phyloP scores from a whole-genome alignment of 1,139 yeast species.

The Yamadazyma sp. region DNA sequence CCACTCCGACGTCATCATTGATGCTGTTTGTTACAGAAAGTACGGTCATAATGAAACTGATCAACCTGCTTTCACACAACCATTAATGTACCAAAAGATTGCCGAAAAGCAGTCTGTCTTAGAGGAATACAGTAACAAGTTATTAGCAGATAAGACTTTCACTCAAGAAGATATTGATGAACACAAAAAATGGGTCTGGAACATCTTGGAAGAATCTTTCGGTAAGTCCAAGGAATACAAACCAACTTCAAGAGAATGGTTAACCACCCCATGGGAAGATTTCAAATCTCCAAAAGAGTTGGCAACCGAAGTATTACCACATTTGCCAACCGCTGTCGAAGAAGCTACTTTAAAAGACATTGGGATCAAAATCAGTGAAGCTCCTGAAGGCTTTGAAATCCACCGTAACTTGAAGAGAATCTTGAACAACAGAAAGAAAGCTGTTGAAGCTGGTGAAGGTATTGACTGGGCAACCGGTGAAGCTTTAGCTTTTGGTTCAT shows the following conservation, averaged over 20 bases:
- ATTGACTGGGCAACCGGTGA: slow-evolving; percentile 99
- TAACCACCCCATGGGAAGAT: slow-evolving; percentile 98
- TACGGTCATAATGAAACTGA: slow-evolving; percentile 99
- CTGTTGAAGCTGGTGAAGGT: slow-evolving; percentile 86
- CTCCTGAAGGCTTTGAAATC: slow-evolving; percentile 86
- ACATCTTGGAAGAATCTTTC: slow-evolving; percentile 85
- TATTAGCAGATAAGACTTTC: slow-evolving; percentile 84
- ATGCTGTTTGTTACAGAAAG: slow-evolving; percentile 97
- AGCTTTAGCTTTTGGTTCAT: slow-evolving; percentile 94
- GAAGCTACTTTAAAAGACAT: slow-evolving; percentile 70
- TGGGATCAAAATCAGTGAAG: slow-evolving; percentile 75
- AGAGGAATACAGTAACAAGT: slow-evolving; percentile 79
- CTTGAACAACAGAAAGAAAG: slow-evolving; percentile 80
- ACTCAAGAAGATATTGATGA: slow-evolving; percentile 88
- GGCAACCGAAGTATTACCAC: slow-evolving; percentile 94
- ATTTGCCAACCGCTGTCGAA: slow-evolving; percentile 90
- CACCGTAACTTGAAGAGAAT: slow-evolving; percentile 98
- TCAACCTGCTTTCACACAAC: slow-evolving; percentile 98
- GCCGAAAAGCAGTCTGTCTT: slow-evolving; percentile 86
- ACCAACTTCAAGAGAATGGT: slow-evolving; percentile 96
- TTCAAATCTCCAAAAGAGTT: slow-evolving; percentile 97
- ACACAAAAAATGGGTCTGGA: slow-evolving; percentile 99
- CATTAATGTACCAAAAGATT: slow-evolving; percentile 90
- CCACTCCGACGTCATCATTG: slow-evolving; percentile 95
- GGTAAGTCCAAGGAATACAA: slow-evolving; percentile 82